Base-by-base conservation (phyloP, 768 basidiomycete species). In the Clitopilus passeckerianus region DNA sequence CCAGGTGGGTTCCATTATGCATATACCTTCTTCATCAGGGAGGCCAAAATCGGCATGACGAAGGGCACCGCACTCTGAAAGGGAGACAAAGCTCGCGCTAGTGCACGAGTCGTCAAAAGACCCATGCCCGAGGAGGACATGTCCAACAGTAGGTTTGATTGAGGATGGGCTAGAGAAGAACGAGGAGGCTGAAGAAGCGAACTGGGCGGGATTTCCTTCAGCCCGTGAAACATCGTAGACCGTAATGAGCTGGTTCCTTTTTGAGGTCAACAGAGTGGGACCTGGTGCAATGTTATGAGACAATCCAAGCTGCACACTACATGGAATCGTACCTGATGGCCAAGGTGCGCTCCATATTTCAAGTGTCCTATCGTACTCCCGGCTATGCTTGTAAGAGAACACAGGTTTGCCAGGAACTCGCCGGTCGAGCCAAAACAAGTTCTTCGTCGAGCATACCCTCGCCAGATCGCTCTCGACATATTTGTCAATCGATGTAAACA, bases 381-480 rank as follows among this genome's bases (percentile, higher is more conserved):
- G 77, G 53, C 77, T 73, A 68, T 93, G 91, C 57, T 78, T 82
- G 63, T 80, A 80, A 3, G 80, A 82, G 8, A 93, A 63, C 3
- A 92, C 66, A 6, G 90, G 87, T 60, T 73, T 82, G 22, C 67
- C 67, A n/a, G 79, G 71, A 64, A 77, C 80, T 33, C 90, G 81
- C 27, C 77, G 72, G 65, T 93, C 91, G 27, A 92, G 68, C 90
- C 91, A 93, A 14, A 86, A 62, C 15, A 92, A 64, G 50, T 87
- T 78, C 0, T 73, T 75, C 0, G 89, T 92, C 0, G 89, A 84
- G 30, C 78, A 80, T 2, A 90, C 62, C 2, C 81, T 79, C 30
- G 86, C 65, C 37, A 86, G 68, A 50, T 80, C 67, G 59, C 83
- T 77, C 5, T 70, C 66, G 6, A 63, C 62, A 16, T 73, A 67